Base-by-base conservation (phyloP, 257 asterid genomes). In the Solanum dulcamara region DNA sequence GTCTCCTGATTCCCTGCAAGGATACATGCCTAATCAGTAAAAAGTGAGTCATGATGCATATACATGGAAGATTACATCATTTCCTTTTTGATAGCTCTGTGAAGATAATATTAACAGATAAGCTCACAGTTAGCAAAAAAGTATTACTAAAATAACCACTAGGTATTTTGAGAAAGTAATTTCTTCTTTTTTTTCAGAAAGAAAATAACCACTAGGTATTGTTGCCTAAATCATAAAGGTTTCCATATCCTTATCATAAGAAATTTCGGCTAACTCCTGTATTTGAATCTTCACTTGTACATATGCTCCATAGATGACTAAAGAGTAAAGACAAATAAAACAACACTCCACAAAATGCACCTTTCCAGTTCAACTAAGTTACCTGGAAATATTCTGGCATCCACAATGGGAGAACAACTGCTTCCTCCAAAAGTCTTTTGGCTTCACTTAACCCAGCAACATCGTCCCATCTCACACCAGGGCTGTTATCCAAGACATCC, bases 351-450 rank as follows among this genome's bases (percentile, higher is more conserved):
- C 57, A 81, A 22, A 55, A 26, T 80, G 80, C 70, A 86, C 86
- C 67, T 50, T 81, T 82, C 71, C 10, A 35, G 71, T 42, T 50
- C 48, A 85, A 86, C 86, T 7, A 38, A 44, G 84, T 84, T 91
- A 96, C 99, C 99, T 97, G 98, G 90, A 97, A 97, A 90, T 97
- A 97, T 87, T 97, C 99, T 50, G 99, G 99, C 99, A 97, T 97
- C 98, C 97, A 97, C 26, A 97, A 85, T 22, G 99, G 99, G 87
- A 97, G 99, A 87, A 97, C 99, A 86, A 97, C 99, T 87, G 99
- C 99, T 92, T 97, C 99, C 92, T 97, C 99, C 48, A 95, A 85
- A 89, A 97, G 98, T 89, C 99, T 89, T 89, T 97, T 97, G 67
- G 99, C 99, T 91, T 97, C 99, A 83, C 89, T 92, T 83, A 97